phyloP scores from a whole-genome alignment of 2,329 filamentous ascomycete species.

The Aspergillus floridensis region DNA sequence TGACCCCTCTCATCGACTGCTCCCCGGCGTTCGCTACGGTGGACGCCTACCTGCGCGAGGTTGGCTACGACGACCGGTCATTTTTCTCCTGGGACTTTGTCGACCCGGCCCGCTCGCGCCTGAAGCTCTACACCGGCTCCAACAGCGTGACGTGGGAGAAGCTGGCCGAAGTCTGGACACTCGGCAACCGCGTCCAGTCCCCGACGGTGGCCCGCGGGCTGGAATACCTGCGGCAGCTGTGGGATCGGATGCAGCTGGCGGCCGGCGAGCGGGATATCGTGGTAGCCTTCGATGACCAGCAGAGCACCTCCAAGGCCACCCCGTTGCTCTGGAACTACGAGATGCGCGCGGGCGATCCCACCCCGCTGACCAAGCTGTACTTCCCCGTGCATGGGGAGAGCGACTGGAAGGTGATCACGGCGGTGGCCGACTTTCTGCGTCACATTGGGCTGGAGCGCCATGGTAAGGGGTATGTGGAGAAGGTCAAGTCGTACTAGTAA shows the following conservation, averaged over 20 bases:
- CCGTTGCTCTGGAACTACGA: conserved; percentile 20
- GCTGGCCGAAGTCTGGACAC: too few relatives aligned
- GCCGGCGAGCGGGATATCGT: not conserved
- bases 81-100: too few relatives aligned
- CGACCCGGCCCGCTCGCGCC: too few relatives aligned
- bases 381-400: conserved; percentile 17
- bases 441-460: not conserved
- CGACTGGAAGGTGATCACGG: conserved; percentile 2
- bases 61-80: too few relatives aligned
- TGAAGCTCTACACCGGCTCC: too few relatives aligned
- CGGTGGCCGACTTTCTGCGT: not conserved
- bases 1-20: not conserved
- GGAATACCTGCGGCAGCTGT: not conserved
- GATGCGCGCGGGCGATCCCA: conserved; percentile 6
- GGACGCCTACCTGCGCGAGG: not conserved
- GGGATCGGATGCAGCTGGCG: not conserved
- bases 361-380: conserved; percentile 16
- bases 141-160: too few relatives aligned
- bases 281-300: not conserved
- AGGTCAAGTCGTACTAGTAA: not conserved
- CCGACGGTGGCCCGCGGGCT: not conserved
- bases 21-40: not conserved
- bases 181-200: not conserved
- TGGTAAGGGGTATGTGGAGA: not conserved
- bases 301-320: not conserved